These are phyloP conservation scores for Pythium dissotocum DNA, from an alignment of 352 stramenopile species.

Conservation along the genomic window DNA sequence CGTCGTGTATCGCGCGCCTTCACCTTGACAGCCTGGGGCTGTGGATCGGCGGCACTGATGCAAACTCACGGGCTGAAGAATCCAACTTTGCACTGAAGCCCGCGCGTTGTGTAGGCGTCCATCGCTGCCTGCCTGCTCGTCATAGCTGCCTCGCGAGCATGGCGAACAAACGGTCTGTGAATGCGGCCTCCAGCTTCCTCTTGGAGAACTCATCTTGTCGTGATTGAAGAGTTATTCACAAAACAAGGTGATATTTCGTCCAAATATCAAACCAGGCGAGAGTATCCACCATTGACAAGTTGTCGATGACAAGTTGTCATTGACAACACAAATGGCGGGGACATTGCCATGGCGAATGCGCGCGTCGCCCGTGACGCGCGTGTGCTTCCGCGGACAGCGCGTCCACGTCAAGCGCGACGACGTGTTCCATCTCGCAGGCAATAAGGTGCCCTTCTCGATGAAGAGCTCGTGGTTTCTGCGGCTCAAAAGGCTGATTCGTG, in stretches of 20 bases:
- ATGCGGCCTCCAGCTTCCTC: no score
- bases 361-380: constrained; percentile 58
- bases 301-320: neutral
- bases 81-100: no score
- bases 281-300: neutral
- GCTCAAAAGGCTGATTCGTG: neutral
- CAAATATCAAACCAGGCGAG: neutral
- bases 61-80: no score
- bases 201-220: no score
- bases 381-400: constrained; percentile 61
- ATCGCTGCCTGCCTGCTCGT: no score
- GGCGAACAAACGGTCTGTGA: no score
- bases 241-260: neutral
- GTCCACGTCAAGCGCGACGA: constrained; percentile 88
- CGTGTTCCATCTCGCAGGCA: constrained; percentile 75
- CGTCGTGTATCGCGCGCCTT: no score
- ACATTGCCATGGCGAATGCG: constrained; percentile 5
- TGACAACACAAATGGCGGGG: neutral
- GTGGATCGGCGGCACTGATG: no score
- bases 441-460: constrained; percentile 54
- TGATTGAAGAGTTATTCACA: neutral
- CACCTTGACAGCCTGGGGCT: no score
- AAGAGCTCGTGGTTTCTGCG: neutral
- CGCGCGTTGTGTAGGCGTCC: no score
- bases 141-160: no score